phyloP scores from a whole-genome alignment of 495 filamentous ascomycete genomes.

The Tuber calosporum region DNA sequence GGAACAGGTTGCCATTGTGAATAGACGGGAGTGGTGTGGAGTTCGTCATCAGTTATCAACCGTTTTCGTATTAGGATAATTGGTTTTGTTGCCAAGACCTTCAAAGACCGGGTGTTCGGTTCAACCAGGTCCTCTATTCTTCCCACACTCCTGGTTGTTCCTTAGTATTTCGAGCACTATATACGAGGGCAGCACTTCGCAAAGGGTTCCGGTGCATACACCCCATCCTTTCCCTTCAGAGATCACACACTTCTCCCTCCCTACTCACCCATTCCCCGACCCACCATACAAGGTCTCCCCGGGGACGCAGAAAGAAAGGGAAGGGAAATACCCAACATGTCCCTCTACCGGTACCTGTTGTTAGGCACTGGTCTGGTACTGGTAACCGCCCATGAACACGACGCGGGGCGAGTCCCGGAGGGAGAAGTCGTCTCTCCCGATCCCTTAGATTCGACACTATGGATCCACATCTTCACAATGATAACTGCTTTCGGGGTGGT shows the following conservation, averaged over 20 bases:
- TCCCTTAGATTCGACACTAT: slow-evolving; percentile 81
- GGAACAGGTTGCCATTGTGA: not conserved
- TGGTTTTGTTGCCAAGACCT: not conserved
- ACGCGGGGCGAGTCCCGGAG: slow-evolving; percentile 65
- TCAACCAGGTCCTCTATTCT: not conserved
- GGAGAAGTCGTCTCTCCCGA: slow-evolving; percentile 69
- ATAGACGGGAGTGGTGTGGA: not conserved
- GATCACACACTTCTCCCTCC: not conserved
- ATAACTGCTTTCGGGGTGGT: slow-evolving; percentile 78
- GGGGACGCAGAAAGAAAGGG: slow-evolving; percentile 3
- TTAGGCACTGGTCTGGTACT: not conserved
- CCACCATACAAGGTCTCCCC: not conserved
- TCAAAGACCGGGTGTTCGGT: not conserved
- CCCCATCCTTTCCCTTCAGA: not conserved
- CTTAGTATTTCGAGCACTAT: not conserved
- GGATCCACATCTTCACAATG: slow-evolving; percentile 90
- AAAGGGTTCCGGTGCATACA: not conserved
- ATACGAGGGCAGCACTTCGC: not conserved
- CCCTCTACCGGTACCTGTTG: slow-evolving; percentile 3
- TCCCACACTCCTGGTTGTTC: no score
- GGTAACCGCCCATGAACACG: slow-evolving; percentile 62
- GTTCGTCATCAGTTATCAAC: not conserved
- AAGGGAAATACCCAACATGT: slow-evolving; percentile 5
- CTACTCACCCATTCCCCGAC: not conserved
- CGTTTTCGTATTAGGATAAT: not conserved